phyloP scores from a whole-genome alignment of 768 basidiomycete species.

The Chalciporus piperatus region DNA sequence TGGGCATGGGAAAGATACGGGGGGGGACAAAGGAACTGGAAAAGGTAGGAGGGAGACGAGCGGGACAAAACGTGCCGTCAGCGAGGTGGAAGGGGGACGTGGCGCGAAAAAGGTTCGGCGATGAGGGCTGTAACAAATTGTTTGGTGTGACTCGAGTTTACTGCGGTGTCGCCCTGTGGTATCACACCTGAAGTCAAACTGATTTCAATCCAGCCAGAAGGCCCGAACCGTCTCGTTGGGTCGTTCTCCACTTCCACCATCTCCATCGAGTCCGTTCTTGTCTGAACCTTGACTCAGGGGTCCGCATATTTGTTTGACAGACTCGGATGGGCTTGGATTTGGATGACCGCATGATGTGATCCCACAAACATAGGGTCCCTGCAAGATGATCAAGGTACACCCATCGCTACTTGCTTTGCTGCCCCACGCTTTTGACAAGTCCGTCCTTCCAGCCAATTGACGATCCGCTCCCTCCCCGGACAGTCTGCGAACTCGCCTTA shows the following conservation, averaged over 20 bases:
- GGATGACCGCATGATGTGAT: no score
- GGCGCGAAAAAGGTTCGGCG: slow-evolving; percentile 21
- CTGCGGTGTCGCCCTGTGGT: not conserved
- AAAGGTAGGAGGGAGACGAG: not conserved
- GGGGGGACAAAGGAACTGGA: not conserved
- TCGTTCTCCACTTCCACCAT: no score
- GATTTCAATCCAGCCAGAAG: no score
- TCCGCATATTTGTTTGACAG: no score
- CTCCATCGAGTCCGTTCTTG: no score
- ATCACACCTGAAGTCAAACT: not conserved
- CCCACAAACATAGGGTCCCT: not conserved
- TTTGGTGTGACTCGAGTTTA: not conserved
- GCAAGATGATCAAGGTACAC: no score
- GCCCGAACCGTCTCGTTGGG: no score
- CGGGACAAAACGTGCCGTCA: slow-evolving; percentile 17
- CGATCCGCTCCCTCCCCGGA: slow-evolving; percentile 6
- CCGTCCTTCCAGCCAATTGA: slow-evolving; percentile 1
- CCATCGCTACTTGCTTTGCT: no score
- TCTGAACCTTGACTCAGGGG: no score
- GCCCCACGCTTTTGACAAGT: not conserved
- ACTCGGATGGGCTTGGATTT: no score
- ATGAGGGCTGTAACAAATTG: not conserved
- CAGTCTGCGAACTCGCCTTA: not conserved
- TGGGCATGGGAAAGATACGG: not conserved
- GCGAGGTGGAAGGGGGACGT: slow-evolving; percentile 3